These are phyloP conservation scores for Colletotrichum sojae DNA, from an alignment of 2,329 filamentous ascomycete genomes.

Conservation along the genomic window DNA sequence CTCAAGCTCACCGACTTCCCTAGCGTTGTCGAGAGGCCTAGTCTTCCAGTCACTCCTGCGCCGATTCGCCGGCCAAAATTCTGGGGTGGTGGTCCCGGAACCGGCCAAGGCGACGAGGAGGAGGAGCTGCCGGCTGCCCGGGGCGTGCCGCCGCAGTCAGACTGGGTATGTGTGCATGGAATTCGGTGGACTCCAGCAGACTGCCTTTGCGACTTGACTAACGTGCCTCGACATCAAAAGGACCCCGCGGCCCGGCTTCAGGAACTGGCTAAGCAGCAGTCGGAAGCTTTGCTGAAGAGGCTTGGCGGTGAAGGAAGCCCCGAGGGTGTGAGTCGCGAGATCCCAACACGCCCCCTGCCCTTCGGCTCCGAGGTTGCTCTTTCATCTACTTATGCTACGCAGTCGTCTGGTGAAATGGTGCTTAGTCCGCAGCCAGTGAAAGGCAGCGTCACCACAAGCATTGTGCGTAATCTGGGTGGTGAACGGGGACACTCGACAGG, in stretches of 20 bases:
- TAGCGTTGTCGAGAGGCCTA: conserved; percentile 84
- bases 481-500: conserved; percentile 36
- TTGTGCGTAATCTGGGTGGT: conserved; percentile 50
- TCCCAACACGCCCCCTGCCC: conserved; percentile 65
- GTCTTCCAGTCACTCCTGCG: conserved; percentile 90
- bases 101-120: conserved; percentile 65
- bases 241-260: conserved; percentile 80
- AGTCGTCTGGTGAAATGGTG: conserved; percentile 50
- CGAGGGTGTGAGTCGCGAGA: conserved; percentile 54
- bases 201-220: conserved; percentile 70
- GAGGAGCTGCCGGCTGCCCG: conserved; percentile 80
- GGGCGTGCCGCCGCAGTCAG: conserved; percentile 87
- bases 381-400: conserved; percentile 62
- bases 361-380: conserved; percentile 65
- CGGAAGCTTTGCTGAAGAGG: conserved; percentile 70
- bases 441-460: conserved; percentile 53
- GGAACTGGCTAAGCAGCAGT: conserved; percentile 77
- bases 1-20: conserved; percentile 90
- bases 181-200: conserved; percentile 63
- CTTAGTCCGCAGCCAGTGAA: conserved; percentile 61
- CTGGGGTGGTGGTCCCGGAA: conserved; percentile 68
- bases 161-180: conserved; percentile 90
- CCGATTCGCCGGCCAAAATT: conserved; percentile 79
- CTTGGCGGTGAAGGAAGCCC: conserved; percentile 55
- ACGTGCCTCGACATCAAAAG: conserved; percentile 67